phyloP scores from a whole-genome alignment of 768 basidiomycete species.

The Lactifluus subvellereus region DNA sequence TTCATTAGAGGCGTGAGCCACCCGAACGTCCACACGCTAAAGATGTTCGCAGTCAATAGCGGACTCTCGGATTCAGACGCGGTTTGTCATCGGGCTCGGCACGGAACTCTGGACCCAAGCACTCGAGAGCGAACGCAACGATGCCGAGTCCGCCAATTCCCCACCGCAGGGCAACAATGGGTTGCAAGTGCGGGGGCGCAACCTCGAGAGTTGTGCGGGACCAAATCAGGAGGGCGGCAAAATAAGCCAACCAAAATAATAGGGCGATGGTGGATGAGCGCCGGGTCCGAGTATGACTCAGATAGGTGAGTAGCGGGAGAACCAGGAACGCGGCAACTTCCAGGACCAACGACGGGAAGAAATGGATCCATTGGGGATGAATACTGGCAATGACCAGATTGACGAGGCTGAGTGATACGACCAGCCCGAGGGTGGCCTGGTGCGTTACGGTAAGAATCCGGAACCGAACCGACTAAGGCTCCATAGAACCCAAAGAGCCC shows the following conservation, averaged over 20 bases:
- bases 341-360: slow-evolving; percentile 49
- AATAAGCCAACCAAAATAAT: slow-evolving; percentile 76
- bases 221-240: slow-evolving; percentile 46
- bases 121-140: slow-evolving; percentile 59
- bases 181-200: slow-evolving; percentile 31
- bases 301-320: slow-evolving; percentile 47
- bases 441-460: slow-evolving; percentile 6
- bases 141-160: slow-evolving; percentile 41
- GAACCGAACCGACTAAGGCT: neutral
- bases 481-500: neutral
- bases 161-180: slow-evolving; percentile 43
- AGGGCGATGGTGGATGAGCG: slow-evolving; percentile 68
- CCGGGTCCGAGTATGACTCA: slow-evolving; percentile 66
- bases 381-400: slow-evolving; percentile 39
- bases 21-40: slow-evolving; percentile 73
- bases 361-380: slow-evolving; percentile 35
- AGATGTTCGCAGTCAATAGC: slow-evolving; percentile 69
- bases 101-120: slow-evolving; percentile 55
- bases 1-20: slow-evolving; percentile 84
- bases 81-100: slow-evolving; percentile 29
- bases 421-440: slow-evolving; percentile 45
- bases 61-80: slow-evolving; percentile 57
- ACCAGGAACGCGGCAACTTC: slow-evolving; percentile 50
- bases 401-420: slow-evolving; percentile 42
- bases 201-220: slow-evolving; percentile 47